A percentile compares a stretch with the other conserved stretches of the same genome.
Evolutionary conservation across 73 alveolate species (phyloP).

Genomic region (Tetrahymena elliotti): DNA sequence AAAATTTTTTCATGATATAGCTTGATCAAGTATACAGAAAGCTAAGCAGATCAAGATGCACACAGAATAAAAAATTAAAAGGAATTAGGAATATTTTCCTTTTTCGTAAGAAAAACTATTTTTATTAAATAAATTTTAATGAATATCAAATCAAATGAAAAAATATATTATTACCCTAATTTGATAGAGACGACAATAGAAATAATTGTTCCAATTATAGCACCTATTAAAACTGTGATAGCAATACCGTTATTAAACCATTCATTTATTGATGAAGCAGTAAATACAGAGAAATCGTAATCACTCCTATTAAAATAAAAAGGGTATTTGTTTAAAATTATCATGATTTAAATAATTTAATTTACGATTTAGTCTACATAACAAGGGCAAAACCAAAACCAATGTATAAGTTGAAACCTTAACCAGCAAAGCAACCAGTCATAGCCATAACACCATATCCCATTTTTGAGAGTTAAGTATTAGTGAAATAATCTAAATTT

Average conservation of each 20-base stretch:
- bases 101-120: neutral
- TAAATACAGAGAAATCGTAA: neutral
- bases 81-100: neutral
- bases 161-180: slow-evolving; percentile 39
- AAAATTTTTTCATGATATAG: neutral
- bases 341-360: neutral
- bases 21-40: neutral
- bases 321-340: neutral
- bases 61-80: neutral
- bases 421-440: slow-evolving; percentile 36
- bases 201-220: slow-evolving; percentile 29
- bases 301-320: neutral
- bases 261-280: neutral
- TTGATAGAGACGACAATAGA: slow-evolving; percentile 28
- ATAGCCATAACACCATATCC: slow-evolving; percentile 44
- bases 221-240: slow-evolving; percentile 28
- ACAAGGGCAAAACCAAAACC: slow-evolving; percentile 42
- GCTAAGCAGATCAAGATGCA: neutral
- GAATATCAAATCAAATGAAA: neutral
- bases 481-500: slow-evolving; percentile 3
- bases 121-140: neutral
- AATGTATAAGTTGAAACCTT: slow-evolving; percentile 3
- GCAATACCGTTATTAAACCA: neutral
- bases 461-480: slow-evolving; percentile 22
- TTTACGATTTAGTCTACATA: neutral